These are phyloP conservation scores for Ustilago shanxiensis DNA, from an alignment of 1,284 basidiomycete genomes.

Conservation along the genomic window DNA sequence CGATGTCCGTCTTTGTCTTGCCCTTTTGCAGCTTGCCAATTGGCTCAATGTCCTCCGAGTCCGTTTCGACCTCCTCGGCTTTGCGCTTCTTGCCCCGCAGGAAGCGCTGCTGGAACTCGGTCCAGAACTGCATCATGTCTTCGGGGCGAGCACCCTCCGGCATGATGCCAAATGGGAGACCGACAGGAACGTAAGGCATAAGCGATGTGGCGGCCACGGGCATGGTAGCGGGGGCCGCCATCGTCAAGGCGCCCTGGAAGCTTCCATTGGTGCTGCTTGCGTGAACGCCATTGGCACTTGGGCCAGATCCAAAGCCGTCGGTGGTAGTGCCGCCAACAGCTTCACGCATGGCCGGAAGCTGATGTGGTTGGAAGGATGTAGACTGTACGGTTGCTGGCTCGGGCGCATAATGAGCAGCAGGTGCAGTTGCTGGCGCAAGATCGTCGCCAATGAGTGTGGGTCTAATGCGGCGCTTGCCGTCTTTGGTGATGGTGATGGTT, in stretches of 20 bases:
- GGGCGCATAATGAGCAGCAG: slow-evolving; percentile 16
- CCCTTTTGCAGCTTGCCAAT: slow-evolving; percentile 49
- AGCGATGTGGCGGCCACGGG: slow-evolving; percentile 28
- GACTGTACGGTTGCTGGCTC: slow-evolving; percentile 15
- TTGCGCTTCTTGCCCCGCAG: slow-evolving; percentile 52
- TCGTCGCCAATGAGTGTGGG: slow-evolving; percentile 73
- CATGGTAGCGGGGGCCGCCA: slow-evolving; percentile 5
- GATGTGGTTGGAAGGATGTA: slow-evolving; percentile 20
- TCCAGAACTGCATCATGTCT: slow-evolving; percentile 56
- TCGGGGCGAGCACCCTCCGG: slow-evolving; percentile 42
- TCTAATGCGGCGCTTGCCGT: slow-evolving; percentile 78
- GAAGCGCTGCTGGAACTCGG: slow-evolving; percentile 48
- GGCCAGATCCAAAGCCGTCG: slow-evolving; percentile 30
- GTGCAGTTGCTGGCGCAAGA: slow-evolving; percentile 6
- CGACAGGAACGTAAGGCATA: slow-evolving; percentile 40
- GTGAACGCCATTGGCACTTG: slow-evolving; percentile 26
- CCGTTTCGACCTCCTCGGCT: slow-evolving; percentile 25
- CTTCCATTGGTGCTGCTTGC: slow-evolving; percentile 22
- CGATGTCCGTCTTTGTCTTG: slow-evolving; percentile 47
- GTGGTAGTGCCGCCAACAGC: slow-evolving; percentile 44
- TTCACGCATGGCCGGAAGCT: slow-evolving; percentile 44
- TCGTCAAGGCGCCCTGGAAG: slow-evolving; percentile 10
- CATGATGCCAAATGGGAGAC: slow-evolving; percentile 50
- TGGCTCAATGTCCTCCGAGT: slow-evolving; percentile 48
- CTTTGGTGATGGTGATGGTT: slow-evolving; percentile 69